Conservation (phyloP, 768 basidiomycete genomes). For the Boletus rubroflammeus region DNA sequence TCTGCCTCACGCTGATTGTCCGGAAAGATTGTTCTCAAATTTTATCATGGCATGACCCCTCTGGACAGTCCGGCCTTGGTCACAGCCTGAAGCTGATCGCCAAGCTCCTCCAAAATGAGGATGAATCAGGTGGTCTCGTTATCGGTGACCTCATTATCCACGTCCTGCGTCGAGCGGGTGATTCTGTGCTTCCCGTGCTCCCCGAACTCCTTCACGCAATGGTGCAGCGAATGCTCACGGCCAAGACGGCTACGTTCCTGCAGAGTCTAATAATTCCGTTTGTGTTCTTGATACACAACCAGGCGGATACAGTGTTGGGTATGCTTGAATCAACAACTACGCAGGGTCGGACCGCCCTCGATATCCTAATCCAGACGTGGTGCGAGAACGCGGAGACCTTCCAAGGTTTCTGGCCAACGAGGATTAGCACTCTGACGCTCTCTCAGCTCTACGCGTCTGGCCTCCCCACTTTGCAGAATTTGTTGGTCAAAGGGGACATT, state of each 20-base stretch:
- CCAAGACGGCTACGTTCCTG: slow-evolving; percentile 87
- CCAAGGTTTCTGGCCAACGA: slow-evolving; percentile 91
- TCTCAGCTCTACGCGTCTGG: slow-evolving; percentile 66
- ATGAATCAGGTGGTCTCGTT: slow-evolving; percentile 89
- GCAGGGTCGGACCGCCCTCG: slow-evolving; percentile 64
- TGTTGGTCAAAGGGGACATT: slow-evolving; percentile 88
- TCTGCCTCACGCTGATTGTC: slow-evolving; percentile 77
- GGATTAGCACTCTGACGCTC: slow-evolving; percentile 81
- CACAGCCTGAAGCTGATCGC: slow-evolving; percentile 74
- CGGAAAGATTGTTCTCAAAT: slow-evolving; percentile 86
- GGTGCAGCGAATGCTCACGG: slow-evolving; percentile 73
- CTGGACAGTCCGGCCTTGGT: slow-evolving; percentile 72
- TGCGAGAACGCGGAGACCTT: slow-evolving; percentile 93
- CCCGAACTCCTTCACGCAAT: slow-evolving; percentile 86
- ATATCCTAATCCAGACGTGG: slow-evolving; percentile 89
- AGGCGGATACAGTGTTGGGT: slow-evolving; percentile 73
- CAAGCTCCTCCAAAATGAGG: slow-evolving; percentile 68
- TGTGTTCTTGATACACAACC: slow-evolving; percentile 87
- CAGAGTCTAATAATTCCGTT: slow-evolving; percentile 94
- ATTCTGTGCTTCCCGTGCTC: slow-evolving; percentile 76
- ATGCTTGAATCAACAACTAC: slow-evolving; percentile 69
- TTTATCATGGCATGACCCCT: slow-evolving; percentile 65
- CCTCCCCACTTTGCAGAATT: slow-evolving; percentile 59
- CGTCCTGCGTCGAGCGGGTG: slow-evolving; percentile 78
- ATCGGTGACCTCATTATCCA: slow-evolving; percentile 96